Conservation (phyloP, 495 filamentous ascomycete species). For the Choiromyces venosus region DNA sequence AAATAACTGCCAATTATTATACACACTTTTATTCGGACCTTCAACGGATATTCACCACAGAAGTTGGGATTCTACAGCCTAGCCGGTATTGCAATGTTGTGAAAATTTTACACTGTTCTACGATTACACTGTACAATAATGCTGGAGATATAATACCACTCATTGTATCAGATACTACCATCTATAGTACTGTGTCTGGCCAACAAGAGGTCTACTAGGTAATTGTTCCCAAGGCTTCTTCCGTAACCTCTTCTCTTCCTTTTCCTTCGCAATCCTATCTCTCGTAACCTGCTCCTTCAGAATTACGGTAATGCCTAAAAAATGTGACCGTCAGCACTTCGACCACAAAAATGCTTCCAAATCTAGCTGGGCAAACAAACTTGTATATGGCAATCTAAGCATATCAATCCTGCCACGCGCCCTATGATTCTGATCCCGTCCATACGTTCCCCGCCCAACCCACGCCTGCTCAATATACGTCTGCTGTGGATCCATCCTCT, state of each 20-base stretch:
- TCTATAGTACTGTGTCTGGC: conserved; percentile 79
- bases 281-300: conserved; percentile 91
- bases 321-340: conserved; percentile 8
- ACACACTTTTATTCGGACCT: background rate
- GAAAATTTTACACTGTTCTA: background rate
- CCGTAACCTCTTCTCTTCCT: conserved; percentile 62
- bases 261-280: conserved; percentile 69
- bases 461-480: conserved; percentile 89
- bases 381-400: conserved; percentile 62
- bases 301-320: conserved; percentile 64
- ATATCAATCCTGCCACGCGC: conserved; percentile 61
- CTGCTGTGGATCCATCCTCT: conserved; percentile 75
- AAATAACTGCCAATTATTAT: background rate
- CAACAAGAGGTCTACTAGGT: conserved; percentile 68
- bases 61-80: background rate
- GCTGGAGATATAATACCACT: background rate
- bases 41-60: background rate
- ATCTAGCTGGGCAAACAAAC: conserved; percentile 49
- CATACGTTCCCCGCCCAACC: conserved; percentile 71
- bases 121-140: background rate
- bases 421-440: conserved; percentile 54
- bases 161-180: conserved; percentile 55
- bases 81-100: background rate
- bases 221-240: conserved; percentile 76
- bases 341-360: conserved; percentile 1